Conservation (phyloP, 805 yeast species). For the Nematodospora valgi region DNA sequence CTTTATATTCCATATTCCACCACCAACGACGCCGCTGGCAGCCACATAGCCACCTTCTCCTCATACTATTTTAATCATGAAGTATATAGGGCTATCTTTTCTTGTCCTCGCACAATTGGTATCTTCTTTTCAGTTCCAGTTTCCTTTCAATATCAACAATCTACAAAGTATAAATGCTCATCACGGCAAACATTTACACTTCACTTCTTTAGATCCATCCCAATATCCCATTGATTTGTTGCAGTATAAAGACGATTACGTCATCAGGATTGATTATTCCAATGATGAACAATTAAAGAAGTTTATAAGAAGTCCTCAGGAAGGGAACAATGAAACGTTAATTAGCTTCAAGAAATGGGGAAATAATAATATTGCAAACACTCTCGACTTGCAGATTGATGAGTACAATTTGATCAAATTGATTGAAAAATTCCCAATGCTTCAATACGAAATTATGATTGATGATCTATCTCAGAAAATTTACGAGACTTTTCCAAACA, state of each 20-base stretch:
- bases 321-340: constrained; percentile 4
- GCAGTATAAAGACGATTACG: constrained; percentile 41
- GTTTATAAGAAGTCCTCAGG: constrained; percentile 12
- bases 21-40: too few species aligned
- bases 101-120: background rate
- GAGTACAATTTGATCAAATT: constrained; percentile 19
- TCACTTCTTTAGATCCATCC: background rate
- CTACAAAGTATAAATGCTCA: background rate
- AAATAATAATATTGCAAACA: constrained; percentile 12
- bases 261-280: constrained; percentile 40
- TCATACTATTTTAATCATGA: too few species aligned
- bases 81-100: background rate
- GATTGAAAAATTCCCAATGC: constrained; percentile 16
- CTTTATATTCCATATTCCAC: too few species aligned
- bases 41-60: too few species aligned
- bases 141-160: background rate
- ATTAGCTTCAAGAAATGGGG: constrained; percentile 46
- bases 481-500: constrained; percentile 49
- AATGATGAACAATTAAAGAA: constrained; percentile 15
- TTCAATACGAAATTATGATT: constrained; percentile 41
- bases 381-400: constrained; percentile 19
- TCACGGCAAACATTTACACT: background rate
- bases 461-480: constrained; percentile 56
- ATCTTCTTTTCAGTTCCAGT: background rate
- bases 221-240: constrained; percentile 36